A percentile compares a stretch with the other conserved stretches of the same genome.
Conservation (phyloP, 2,329 filamentous ascomycete genomes). For the Amauroascus niger region DNA sequence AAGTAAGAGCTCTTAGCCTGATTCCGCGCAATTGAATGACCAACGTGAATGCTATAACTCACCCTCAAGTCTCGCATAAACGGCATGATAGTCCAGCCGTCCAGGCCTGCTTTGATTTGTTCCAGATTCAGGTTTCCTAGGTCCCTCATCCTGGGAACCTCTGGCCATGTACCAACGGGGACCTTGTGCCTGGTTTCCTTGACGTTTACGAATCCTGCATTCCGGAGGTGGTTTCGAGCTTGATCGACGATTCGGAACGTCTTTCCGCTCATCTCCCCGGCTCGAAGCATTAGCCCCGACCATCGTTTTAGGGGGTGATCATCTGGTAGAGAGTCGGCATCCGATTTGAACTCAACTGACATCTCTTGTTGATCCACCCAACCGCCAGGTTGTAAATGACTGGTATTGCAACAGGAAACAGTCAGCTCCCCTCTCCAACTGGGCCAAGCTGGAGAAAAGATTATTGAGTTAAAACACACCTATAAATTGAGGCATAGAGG, state of each 20-base stretch:
- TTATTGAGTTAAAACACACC: constrained; percentile 11
- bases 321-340: constrained; percentile 19
- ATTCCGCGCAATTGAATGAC: too few species aligned
- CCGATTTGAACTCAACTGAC: constrained; percentile 22
- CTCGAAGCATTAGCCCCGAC: constrained; percentile 25
- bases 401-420: constrained; percentile 3
- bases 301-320: constrained; percentile 23
- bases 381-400: constrained; percentile 21
- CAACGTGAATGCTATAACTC: not conserved
- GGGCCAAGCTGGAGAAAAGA: not conserved
- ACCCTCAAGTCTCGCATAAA: constrained; percentile 12
- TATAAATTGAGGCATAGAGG: constrained; percentile 20
- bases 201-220: constrained; percentile 26
- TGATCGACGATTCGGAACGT: constrained; percentile 22
- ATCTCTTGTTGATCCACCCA: constrained; percentile 24
- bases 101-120: constrained; percentile 6
- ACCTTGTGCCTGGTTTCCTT: constrained; percentile 24
- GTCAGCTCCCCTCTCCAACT: not conserved
- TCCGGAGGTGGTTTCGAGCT: constrained; percentile 22
- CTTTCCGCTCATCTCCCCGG: constrained; percentile 25
- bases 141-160: constrained; percentile 2
- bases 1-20: not conserved
- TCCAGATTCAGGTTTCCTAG: constrained; percentile 8
- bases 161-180: constrained; percentile 26
- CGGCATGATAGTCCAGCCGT: constrained; percentile 11